Evolutionary conservation across 2,329 filamentous ascomycete genomes (phyloP), one percentile per base, ranked within the genome.

Genomic region (Ilyonectria robusta): DNA sequence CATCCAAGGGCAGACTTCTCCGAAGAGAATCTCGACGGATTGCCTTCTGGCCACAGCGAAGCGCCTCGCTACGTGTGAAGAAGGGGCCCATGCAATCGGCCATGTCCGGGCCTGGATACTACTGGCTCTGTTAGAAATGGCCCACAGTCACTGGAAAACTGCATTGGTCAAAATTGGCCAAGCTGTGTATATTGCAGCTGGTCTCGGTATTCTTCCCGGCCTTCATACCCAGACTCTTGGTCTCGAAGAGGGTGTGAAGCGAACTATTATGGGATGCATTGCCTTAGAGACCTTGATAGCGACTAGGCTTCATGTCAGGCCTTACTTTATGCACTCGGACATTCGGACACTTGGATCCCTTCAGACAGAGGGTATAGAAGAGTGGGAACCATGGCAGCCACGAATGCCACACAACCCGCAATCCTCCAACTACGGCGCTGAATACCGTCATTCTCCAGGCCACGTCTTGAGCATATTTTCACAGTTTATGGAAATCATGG

Each of bases 311-410:
- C 37, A 56, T 9, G 19, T 37, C 1, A 26, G 40, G 6, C 66
- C 66, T 2, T 59, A 62, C 33, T 65, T 68, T 15, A 26, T 15
- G n/a, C 53, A n/a, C 2, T 55, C 51, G 5, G 62, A 65, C n/a
- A 37, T 68, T 11, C n/a, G 23, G 9, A 37, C n/a, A 1, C 42
- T 62, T 29, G 66, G 62, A 2, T 21, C 54, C 1, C 15, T 65
- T 5, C 51, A 51, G 11, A 54, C 54, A 5, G 62, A 68, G 1
- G 62, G 62, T 2, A 65, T 68, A n/a, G 66, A 68, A 23, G 66
- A 68, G 17, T 68, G 66, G 66, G 66, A 68, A 15, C 62, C 62
- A 11, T 68, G 66, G 66, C 66, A 68, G 23, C 62, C 57, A 9
- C 62, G 26, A 7, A 15, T 65, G 17, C 19, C 19, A 3, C 23